These are phyloP conservation scores for Mycena kentingensis DNA, from an alignment of 768 basidiomycete species.

Conservation along the genomic window DNA sequence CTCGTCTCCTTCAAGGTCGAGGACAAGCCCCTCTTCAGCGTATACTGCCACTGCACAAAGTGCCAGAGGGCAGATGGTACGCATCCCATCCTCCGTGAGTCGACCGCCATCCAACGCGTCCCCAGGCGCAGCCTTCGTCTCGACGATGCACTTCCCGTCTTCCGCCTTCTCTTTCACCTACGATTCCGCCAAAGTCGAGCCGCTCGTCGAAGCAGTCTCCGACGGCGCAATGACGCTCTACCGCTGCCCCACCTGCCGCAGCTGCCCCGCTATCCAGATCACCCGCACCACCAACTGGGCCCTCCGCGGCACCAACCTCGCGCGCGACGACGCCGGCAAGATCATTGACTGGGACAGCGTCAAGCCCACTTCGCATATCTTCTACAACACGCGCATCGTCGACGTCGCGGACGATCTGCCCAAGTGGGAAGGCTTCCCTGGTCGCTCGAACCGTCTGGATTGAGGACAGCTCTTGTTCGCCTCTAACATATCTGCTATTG, in stretches of 20 bases:
- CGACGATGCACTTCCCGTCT: conserved; percentile 10
- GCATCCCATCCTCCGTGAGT: neutral
- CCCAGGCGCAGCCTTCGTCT: conserved; percentile 20
- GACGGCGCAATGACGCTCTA: conserved; percentile 9
- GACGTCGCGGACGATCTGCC: conserved; percentile 16
- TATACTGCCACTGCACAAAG: conserved; percentile 22
- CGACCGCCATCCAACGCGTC: neutral
- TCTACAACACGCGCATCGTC: conserved; percentile 17
- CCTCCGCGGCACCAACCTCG: conserved; percentile 18
- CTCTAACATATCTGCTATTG: neutral
- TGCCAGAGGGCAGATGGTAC: conserved; percentile 20
- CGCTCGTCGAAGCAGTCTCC: conserved; percentile 2
- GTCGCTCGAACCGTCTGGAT: conserved; percentile 1
- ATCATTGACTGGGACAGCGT: conserved; percentile 20
- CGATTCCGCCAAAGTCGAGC: neutral
- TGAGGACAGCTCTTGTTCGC: neutral
- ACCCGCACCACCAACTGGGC: too few relatives aligned
- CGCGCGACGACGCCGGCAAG: conserved; percentile 20
- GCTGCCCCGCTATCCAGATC: conserved; percentile 13
- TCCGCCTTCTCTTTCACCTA: conserved; percentile 21
- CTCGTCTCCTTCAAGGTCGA: conserved; percentile 3
- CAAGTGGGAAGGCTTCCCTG: conserved; percentile 16
- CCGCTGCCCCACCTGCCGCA: conserved; percentile 19
- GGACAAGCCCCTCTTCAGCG: conserved; percentile 20
- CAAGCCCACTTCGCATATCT: conserved; percentile 20